phyloP scores from a whole-genome alignment of 495 filamentous ascomycete genomes.

The Penicillium waksmanii region DNA sequence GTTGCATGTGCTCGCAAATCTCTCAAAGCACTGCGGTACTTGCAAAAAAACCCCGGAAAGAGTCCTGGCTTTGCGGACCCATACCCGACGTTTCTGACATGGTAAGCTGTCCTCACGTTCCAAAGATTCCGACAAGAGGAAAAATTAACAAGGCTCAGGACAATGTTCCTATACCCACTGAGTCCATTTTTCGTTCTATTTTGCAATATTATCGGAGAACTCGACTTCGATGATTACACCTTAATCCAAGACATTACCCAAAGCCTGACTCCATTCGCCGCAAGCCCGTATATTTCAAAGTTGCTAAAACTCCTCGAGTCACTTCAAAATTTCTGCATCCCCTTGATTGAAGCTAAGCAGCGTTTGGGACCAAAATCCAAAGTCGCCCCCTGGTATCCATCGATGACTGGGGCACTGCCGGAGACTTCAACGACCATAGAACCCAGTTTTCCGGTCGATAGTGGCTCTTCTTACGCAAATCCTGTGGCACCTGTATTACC shows the following conservation, averaged over 20 bases:
- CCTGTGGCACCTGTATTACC: background rate
- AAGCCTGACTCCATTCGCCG: constrained; percentile 26
- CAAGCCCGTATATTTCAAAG: constrained; percentile 28
- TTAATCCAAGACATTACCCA: constrained; percentile 30
- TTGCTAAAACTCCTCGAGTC: constrained; percentile 26
- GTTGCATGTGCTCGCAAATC: constrained; percentile 28
- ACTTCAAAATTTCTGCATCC: constrained; percentile 28
- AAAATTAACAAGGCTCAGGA: constrained; percentile 17
- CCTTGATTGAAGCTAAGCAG: constrained; percentile 25
- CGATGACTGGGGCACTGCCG: background rate
- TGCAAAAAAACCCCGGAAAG: constrained; percentile 24
- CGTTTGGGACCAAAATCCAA: constrained; percentile 14
- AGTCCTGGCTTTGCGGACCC: constrained; percentile 31
- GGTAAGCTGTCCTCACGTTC: constrained; percentile 16
- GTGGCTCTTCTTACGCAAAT: background rate
- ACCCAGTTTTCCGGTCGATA: background rate
- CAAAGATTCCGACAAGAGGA: background rate
- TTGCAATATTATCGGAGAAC: constrained; percentile 35
- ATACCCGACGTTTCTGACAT: constrained; percentile 35
- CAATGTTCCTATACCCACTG: constrained; percentile 32
- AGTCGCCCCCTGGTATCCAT: constrained; percentile 19
- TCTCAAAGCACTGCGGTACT: constrained; percentile 29
- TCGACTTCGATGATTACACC: constrained; percentile 31
- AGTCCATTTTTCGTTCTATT: constrained; percentile 39
- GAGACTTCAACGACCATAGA: background rate